Evolutionary conservation across 169 alveolate species (phyloP), one percentile per base, ranked within the genome.

Genomic region (Cryptosporidium baileyi): DNA sequence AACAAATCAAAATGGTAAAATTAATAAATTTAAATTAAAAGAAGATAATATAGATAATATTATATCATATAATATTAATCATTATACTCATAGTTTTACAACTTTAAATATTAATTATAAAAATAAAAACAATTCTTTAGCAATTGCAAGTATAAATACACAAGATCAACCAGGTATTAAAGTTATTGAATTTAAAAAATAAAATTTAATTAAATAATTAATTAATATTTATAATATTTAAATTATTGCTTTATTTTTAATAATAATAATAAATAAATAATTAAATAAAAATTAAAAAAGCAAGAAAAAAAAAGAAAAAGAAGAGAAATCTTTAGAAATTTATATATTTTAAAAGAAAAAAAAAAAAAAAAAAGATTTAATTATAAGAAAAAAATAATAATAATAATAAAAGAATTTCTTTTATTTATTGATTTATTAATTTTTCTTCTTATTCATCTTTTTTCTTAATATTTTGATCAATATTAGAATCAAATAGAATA

Each of bases 101-200:
- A 44, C 63, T n/a, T 8, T 65, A 8, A 32, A 65, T 47, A 45
- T 65, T 13, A 44, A 38, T 49, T 47, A 9, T 47, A 65, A 28
- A 15, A 40, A 32, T 15, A 26, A 11, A 9, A 30, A 47, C 24
- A 34, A 51, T 3, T 65, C 47, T n/a, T 28, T 65, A 34, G 81
- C 52, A 1, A 65, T 65, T 32, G 43, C 81, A 3, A 65, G 81
- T 17, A 32, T 65, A 9, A 32, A 17, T n/a, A 47, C 45, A 30
- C 51, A 47, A 24, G 54, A 51, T 47, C 40, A 32, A 15, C 49
- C 81, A 61, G 81, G 81, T 19, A 65, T 65, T 15, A 51, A 45
- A 45, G 54, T 65, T 22, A n/a, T n/a, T n/a, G n/a, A n/a, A n/a
- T n/a, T n/a, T n/a, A n/a, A 43, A 11, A 11, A 43, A 43, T 43